Conservation (phyloP, 23 red algal genomes). For the Gracilaria domingensis region DNA sequence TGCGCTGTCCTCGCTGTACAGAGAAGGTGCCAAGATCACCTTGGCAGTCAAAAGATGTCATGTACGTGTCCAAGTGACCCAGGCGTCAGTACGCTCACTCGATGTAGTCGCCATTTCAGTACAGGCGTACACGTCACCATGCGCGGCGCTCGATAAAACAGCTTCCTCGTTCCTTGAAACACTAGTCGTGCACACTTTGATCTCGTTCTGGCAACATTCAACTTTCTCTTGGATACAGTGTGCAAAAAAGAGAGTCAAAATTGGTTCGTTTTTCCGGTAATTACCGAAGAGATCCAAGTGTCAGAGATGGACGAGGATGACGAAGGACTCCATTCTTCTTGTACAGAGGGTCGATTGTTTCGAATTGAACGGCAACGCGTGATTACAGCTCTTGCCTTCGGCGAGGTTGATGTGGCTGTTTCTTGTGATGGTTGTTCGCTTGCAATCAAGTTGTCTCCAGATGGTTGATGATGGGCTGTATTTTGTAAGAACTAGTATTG, state of each 20-base stretch:
- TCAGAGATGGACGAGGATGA: neutral
- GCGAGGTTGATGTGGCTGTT: neutral
- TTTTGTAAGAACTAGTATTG: no score
- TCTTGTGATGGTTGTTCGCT: conserved; percentile 3
- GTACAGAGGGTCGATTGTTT: neutral
- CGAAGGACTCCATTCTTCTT: neutral
- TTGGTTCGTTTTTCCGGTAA: neutral
- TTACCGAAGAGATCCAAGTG: neutral
- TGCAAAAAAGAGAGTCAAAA: neutral
- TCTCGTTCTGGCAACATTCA: neutral
- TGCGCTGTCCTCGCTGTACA: no score
- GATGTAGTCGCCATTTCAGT: no score
- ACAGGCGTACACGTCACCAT: no score
- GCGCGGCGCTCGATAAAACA: no score
- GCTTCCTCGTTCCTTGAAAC: no score
- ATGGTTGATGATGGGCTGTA: no score
- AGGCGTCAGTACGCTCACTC: no score
- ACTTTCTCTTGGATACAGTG: neutral
- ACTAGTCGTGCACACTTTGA: conserved; percentile 4
- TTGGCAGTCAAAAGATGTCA: no score
- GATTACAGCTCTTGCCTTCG: neutral
- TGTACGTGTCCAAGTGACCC: no score
- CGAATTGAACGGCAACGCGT: neutral
- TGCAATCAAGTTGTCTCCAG: neutral
- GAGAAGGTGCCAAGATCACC: no score